Percentiles rank a stretch among this genome's conserved stretches.
These are phyloP conservation scores for Arthonia radiata DNA, from an alignment of 495 filamentous ascomycete species.

Conservation along the genomic window DNA sequence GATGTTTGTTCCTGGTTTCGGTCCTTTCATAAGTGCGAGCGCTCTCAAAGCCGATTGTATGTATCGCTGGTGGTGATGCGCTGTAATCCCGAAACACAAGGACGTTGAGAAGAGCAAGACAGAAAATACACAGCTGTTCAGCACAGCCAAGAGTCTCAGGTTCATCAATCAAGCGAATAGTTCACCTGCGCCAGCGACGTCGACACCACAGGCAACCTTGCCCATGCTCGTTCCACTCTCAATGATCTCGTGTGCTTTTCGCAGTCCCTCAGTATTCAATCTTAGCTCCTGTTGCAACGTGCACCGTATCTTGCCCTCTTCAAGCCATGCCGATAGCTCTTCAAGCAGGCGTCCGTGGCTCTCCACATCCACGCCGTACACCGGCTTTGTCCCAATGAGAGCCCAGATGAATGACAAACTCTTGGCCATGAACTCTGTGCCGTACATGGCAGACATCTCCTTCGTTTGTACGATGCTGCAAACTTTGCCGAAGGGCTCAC, in stretches of 20 bases:
- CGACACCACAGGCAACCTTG: slow-evolving; percentile 6
- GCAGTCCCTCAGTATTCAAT: slow-evolving; percentile 5
- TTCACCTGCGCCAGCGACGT: slow-evolving; percentile 2
- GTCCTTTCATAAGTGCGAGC: no score
- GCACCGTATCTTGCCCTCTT: slow-evolving; percentile 7
- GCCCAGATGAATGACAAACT: slow-evolving; percentile 14
- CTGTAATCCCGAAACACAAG: no score
- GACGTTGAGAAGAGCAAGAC: no score
- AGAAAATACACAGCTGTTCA: no score
- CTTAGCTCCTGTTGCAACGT: slow-evolving; percentile 6
- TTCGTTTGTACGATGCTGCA: slow-evolving; percentile 14
- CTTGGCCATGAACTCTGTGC: slow-evolving; percentile 16
- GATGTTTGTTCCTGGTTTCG: no score
- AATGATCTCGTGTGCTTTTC: slow-evolving; percentile 6
- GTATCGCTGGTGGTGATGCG: no score
- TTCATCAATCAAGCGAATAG: slow-evolving; percentile 8
- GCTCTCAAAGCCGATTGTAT: no score
- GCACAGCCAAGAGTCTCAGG: no score
- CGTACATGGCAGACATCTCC: slow-evolving; percentile 11
- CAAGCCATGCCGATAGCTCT: slow-evolving; percentile 4
- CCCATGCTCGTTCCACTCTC: slow-evolving; percentile 6
- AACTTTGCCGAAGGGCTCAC: slow-evolving; percentile 14
- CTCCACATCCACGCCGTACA: slow-evolving; percentile 5
- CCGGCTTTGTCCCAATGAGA: slow-evolving; percentile 11
- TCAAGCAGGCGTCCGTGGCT: slow-evolving; percentile 6